Evolutionary conservation across 2,329 filamentous ascomycete species (phyloP), one percentile per base, ranked within the genome.

Genomic region (Colletotrichum lentis): DNA sequence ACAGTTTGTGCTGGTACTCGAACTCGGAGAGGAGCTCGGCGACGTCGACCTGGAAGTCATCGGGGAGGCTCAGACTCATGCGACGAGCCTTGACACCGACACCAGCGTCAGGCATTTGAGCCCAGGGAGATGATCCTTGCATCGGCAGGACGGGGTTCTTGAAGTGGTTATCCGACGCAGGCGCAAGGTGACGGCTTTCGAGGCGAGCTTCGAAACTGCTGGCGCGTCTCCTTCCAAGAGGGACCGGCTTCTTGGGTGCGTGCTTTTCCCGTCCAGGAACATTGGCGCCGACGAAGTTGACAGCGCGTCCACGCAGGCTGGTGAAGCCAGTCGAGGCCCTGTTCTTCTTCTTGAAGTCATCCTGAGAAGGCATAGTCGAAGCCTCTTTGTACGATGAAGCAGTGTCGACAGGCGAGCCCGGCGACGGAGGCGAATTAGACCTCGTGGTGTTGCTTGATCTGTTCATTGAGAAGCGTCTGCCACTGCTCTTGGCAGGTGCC

Each of bases 21-120:
- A 89, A 95, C 72, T 94, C 91, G 54, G 84, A 83, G 68, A 87
- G 84, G 4, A 95, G 82, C 59, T 92, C 89, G 31, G 84, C 90
- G 11, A 89, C 85, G 69, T 93, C 89, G 37, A 94, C 89, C 1
- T 85, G 85, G 74, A 93, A 92, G 72, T 93, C 90, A 72, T 93
- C 91, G 1, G 90, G 90, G 31, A 93, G 81, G 73, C 86, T 91
- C 56, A 92, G 77, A 74, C 91, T 94, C 80, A 95, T 83, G 58
- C 91, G 88, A n/a, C 91, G 86, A 37, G 92, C 89, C 80, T 94
- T 95, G 76, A 92, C 85, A 11, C 92, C 92, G 20, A 89, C 91
- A 14, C 92, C 92, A 24, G 86, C 85, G 60, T 89, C 88, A 1
- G 92, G 90, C 1, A 88, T 84, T 39, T 90, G 82, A 2, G 84